Conservation (phyloP, 805 yeast species). For the Teunomyces gatunensis region DNA sequence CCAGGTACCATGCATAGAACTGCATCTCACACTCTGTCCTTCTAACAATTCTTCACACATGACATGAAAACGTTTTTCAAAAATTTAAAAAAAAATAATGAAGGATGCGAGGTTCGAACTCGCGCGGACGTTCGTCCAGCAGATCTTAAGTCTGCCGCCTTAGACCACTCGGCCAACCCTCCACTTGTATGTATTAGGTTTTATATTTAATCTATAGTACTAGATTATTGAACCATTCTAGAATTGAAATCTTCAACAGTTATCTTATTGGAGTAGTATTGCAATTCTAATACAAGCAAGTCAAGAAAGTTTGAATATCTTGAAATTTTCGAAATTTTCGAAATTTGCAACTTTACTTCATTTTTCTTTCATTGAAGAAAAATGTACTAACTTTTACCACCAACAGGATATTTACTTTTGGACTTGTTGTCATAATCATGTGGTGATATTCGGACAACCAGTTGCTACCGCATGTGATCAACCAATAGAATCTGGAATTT, state of each 20-base stretch:
- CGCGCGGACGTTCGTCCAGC: slow-evolving; percentile 51
- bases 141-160: slow-evolving; percentile 53
- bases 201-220: slow-evolving; percentile 8
- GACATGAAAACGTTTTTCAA: not conserved
- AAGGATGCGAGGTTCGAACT: slow-evolving; percentile 55
- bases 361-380: too few species aligned
- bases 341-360: too few species aligned
- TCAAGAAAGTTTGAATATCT: too few species aligned
- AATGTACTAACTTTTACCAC: too few species aligned
- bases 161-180: slow-evolving; percentile 55
- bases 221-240: not conserved
- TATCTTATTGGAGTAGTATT: too few species aligned
- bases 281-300: too few species aligned
- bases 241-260: not conserved
- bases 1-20: not conserved
- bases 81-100: slow-evolving; percentile 28
- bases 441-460: too few species aligned
- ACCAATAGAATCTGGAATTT: too few species aligned
- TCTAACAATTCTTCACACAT: not conserved
- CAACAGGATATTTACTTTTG: too few species aligned
- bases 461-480: too few species aligned
- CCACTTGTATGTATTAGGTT: slow-evolving; percentile 17
- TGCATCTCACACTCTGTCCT: not conserved
- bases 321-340: too few species aligned
- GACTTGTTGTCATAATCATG: too few species aligned